phyloP scores from a whole-genome alignment of 352 stramenopile genomes.

The Globisporangium polare region DNA sequence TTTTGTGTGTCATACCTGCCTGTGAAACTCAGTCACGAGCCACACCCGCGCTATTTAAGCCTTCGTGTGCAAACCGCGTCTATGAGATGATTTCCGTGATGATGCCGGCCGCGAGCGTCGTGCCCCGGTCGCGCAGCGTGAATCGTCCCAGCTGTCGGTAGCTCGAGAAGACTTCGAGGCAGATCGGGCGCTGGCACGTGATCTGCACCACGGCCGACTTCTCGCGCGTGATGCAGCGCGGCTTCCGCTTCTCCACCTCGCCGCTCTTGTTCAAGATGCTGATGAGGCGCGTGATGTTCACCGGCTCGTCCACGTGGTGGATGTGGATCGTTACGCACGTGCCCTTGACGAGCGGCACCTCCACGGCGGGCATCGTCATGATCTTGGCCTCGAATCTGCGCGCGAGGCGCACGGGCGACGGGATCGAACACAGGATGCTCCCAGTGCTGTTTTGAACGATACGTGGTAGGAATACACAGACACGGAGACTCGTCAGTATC shows the following conservation, averaged over 20 bases:
- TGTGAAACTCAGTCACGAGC: neutral
- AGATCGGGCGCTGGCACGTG: conserved; percentile 69
- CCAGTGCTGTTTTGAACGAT: conserved; percentile 36
- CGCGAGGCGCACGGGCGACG: conserved; percentile 66
- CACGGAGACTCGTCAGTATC: neutral
- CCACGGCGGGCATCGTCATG: conserved; percentile 84
- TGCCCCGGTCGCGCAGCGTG: conserved; percentile 76
- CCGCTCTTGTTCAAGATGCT: conserved; percentile 69
- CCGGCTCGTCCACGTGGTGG: conserved; percentile 84
- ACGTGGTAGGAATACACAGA: neutral
- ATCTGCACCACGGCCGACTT: conserved; percentile 83
- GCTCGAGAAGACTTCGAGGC: conserved; percentile 73
- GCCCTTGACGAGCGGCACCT: conserved; percentile 84
- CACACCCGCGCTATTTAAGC: too few relatives aligned
- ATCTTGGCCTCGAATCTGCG: conserved; percentile 86
- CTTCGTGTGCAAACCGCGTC: neutral
- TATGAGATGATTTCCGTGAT: conserved; percentile 80
- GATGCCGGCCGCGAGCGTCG: conserved; percentile 81
- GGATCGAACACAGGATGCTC: conserved; percentile 82
- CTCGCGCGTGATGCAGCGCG: conserved; percentile 84
- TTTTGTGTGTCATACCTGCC: neutral
- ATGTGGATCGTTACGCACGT: conserved; percentile 82
- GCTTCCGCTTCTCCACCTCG: conserved; percentile 78
- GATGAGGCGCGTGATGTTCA: conserved; percentile 74
- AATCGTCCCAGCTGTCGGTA: conserved; percentile 83